Evolutionary conservation across 139 green algal genomes (phyloP).

Genomic region (Chlorella vulgaris): DNA sequence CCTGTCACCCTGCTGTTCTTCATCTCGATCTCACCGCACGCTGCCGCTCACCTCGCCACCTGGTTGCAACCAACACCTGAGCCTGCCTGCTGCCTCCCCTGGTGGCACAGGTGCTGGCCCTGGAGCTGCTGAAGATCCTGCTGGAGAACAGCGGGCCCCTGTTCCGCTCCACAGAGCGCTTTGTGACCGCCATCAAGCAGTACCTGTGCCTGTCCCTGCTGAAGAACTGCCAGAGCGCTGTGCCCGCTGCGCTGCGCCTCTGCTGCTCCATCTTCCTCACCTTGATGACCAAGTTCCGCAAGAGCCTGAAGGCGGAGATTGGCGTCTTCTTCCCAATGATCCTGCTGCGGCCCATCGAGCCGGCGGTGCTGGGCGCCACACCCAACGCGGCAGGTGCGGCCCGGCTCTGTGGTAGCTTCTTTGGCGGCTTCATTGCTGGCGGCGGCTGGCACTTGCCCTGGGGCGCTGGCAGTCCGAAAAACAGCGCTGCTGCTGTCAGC

Average conservation of each 20-base stretch:
- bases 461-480: too few relatives aligned
- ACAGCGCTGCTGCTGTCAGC: too few relatives aligned
- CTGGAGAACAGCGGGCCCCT: constrained; percentile 91
- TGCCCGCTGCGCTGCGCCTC: constrained; percentile 65
- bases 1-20: too few relatives aligned
- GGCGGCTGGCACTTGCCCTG: too few relatives aligned
- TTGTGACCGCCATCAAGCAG: constrained; percentile 89
- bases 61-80: too few relatives aligned
- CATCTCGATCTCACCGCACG: too few relatives aligned
- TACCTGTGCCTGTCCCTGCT: constrained; percentile 96
- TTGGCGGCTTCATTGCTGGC: too few relatives aligned
- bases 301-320: constrained; percentile 90
- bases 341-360: constrained; percentile 87
- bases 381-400: constrained; percentile 22
- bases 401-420: not conserved
- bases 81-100: not conserved
- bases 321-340: constrained; percentile 99
- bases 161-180: constrained; percentile 84
- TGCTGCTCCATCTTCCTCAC: constrained; percentile 93
- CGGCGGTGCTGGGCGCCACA: constrained; percentile 21
- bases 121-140: constrained; percentile 97
- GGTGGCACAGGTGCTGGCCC: constrained; percentile 76
- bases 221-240: constrained; percentile 83
- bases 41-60: too few relatives aligned
- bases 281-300: constrained; percentile 84